Conservation (phyloP, 805 yeast species). For the Starmerella riodocensis region DNA sequence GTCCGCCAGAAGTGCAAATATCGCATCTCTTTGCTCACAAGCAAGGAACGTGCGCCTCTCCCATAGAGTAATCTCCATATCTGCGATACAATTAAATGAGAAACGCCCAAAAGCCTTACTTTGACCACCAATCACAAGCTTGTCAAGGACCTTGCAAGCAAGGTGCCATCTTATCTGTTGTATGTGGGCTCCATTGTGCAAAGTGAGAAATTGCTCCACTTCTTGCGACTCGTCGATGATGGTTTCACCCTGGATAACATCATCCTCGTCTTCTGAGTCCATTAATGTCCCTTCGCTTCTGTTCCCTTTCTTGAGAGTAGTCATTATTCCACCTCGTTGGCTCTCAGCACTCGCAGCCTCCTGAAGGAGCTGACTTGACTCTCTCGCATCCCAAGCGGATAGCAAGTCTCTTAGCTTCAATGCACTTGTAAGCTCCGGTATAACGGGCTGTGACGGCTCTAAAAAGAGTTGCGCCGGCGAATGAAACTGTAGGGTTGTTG, state of each 20-base stretch:
- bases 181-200: slow-evolving; percentile 6
- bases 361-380: slow-evolving; percentile 8
- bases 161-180: slow-evolving; percentile 14
- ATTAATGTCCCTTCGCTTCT: background rate
- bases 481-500: background rate
- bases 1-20: slow-evolving; percentile 15
- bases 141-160: slow-evolving; percentile 3
- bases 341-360: slow-evolving; percentile 14
- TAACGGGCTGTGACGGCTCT: slow-evolving; percentile 2
- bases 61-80: slow-evolving; percentile 9
- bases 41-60: slow-evolving; percentile 7
- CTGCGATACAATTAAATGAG: slow-evolving; percentile 7
- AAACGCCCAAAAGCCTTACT: slow-evolving; percentile 1
- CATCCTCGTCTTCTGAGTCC: background rate
- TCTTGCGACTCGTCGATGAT: slow-evolving; percentile 1
- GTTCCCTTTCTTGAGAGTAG: slow-evolving; percentile 7
- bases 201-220: slow-evolving; percentile 7
- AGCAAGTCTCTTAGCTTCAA: slow-evolving; percentile 13
- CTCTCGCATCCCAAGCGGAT: slow-evolving; percentile 11
- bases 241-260: background rate
- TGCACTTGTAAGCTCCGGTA: slow-evolving; percentile 5
- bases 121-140: slow-evolving; percentile 2
- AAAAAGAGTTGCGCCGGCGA: slow-evolving; percentile 12
- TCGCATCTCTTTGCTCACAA: background rate
- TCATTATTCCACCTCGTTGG: slow-evolving; percentile 11